Base-by-base conservation (phyloP, 2,329 filamentous ascomycete species). In the Calonectria naviculata region DNA sequence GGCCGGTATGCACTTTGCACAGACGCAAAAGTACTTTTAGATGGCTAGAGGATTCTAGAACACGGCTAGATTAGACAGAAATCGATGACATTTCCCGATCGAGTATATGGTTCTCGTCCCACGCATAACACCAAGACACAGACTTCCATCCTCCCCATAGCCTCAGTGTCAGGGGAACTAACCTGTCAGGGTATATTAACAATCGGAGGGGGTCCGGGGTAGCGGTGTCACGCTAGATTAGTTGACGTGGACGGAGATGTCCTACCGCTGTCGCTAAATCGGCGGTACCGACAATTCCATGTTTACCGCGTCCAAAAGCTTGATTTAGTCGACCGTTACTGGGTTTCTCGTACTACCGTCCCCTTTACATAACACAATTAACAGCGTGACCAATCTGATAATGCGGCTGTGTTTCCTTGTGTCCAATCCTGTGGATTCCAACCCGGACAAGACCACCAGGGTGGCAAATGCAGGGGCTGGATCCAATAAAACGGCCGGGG, bases 1-100 rank as follows among this genome's bases (percentile, higher is more conserved):
- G 10, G 77, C 77, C 31, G 76, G 77, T 12, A 78, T 78, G 77
- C 74, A 78, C 60, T 78, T 78, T 71, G 77, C 76, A 0, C 70
- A 78, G 56, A 78, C 77, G 31, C 77, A 78, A 38, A 78, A 78
- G 65, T 78, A 78, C 17, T 78, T 77, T 5, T 61, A 62, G 47
- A n/a, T 31, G 5, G 3, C 13, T 1, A 28, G 19, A 9, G 26
- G 12, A 58, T 58, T 41, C 52, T 41, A 58, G 52, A 58, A 26
- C 34, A 13, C 7, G 6, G 28, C 21, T 58, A 58, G 52, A 38
- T 36, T 26, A 41, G 4, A 58, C 21, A 58, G n/a, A 28, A 52
- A 56, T 38, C 31, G 5, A 56, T 15, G 21, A 13, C 19, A 36
- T 58, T 58, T 58, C 52, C 52, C 15, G 34, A 58, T 58, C 28